These are phyloP conservation scores for Dioszegia hungarica DNA, from an alignment of 768 basidiomycete genomes.

Conservation along the genomic window DNA sequence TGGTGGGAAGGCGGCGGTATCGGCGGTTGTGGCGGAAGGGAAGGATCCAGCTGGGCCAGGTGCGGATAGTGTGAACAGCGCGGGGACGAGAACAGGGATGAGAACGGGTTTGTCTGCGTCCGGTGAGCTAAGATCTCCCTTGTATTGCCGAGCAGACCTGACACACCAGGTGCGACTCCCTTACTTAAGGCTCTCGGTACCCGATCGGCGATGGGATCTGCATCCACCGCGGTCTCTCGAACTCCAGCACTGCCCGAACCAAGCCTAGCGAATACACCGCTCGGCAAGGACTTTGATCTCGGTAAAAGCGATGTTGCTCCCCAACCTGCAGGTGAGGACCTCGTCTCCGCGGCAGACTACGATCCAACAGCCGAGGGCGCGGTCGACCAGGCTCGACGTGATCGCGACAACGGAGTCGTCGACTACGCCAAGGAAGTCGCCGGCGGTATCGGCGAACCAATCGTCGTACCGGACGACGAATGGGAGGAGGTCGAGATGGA, in stretches of 20 bases:
- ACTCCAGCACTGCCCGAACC: constrained; percentile 31
- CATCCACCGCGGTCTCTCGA: constrained; percentile 10
- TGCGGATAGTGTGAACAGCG: constrained; percentile 30
- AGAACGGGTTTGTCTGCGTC: constrained; percentile 21
- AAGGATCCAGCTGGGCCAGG: constrained; percentile 19
- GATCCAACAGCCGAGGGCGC: constrained; percentile 76
- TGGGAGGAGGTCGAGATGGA: constrained; percentile 37
- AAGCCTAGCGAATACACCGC: constrained; percentile 28
- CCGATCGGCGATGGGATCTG: constrained; percentile 21
- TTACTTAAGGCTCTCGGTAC: constrained; percentile 33
- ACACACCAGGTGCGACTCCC: constrained; percentile 30
- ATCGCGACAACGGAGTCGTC: constrained; percentile 1
- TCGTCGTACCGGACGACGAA: constrained; percentile 18
- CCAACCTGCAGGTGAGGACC: constrained; percentile 53
- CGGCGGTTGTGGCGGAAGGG: constrained; percentile 4
- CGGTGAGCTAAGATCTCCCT: constrained; percentile 12
- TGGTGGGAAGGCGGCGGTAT: constrained; percentile 20
- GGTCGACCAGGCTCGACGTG: constrained; percentile 72
- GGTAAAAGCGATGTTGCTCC: constrained; percentile 59
- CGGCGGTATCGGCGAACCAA: constrained; percentile 34
- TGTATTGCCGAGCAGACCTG: background rate
- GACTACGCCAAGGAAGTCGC: constrained; percentile 36
- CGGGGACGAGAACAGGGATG: constrained; percentile 23
- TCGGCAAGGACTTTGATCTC: constrained; percentile 57
- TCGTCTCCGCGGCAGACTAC: constrained; percentile 89